Conservation (phyloP, 1,139 yeast species). For the Kodamaea sp. region DNA sequence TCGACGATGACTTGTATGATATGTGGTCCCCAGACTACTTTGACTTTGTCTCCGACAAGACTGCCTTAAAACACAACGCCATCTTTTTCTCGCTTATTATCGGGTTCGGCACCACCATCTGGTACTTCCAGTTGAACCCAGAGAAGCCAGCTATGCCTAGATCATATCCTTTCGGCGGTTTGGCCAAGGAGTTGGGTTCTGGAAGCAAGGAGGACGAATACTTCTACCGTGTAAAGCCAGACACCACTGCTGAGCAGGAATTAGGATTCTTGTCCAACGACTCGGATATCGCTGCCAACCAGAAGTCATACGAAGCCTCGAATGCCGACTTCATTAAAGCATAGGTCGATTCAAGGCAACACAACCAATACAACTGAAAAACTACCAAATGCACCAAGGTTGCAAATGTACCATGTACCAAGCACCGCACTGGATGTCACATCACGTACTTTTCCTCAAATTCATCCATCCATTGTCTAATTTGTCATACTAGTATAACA, state of each 20-base stretch:
- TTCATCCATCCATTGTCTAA: no score
- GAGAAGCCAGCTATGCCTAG: slow-evolving; percentile 79
- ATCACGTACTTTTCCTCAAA: no score
- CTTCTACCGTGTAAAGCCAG: slow-evolving; percentile 47
- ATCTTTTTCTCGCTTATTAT: slow-evolving; percentile 58
- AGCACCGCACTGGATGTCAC: no score
- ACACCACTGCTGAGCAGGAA: slow-evolving; percentile 40
- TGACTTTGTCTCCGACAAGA: slow-evolving; percentile 57
- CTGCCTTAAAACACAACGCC: slow-evolving; percentile 57
- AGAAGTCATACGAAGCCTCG: slow-evolving; percentile 35
- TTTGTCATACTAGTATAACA: no score
- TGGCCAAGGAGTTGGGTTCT: slow-evolving; percentile 74
- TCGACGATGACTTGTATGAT: slow-evolving; percentile 72
- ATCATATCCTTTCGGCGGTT: slow-evolving; percentile 73
- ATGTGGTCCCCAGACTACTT: slow-evolving; percentile 87
- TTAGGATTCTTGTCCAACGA: slow-evolving; percentile 41
- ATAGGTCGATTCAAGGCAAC: no score
- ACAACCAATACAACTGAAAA: no score
- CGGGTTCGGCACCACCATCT: slow-evolving; percentile 55
- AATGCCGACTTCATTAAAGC: slow-evolving; percentile 39
- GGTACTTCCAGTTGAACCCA: slow-evolving; percentile 63
- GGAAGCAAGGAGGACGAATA: slow-evolving; percentile 47
- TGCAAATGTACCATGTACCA: no score
- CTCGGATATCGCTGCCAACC: slow-evolving; percentile 28
- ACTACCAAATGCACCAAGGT: no score